These are phyloP conservation scores for Saccharomycopsis crataegensis DNA, from an alignment of 1,139 yeast genomes.

Conservation along the genomic window DNA sequence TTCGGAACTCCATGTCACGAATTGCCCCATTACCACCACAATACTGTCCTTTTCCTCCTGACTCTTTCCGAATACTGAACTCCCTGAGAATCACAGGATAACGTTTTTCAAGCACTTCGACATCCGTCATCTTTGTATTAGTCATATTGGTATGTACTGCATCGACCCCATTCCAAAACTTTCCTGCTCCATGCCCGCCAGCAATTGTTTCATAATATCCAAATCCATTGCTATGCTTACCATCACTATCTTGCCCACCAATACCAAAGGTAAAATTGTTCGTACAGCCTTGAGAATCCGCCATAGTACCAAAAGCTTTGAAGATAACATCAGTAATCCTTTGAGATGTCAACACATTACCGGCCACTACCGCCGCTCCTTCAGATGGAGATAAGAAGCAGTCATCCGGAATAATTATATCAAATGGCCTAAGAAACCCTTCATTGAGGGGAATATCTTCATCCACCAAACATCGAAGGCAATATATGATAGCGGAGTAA, in stretches of 20 bases:
- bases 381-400: slow-evolving; percentile 62
- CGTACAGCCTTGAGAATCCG: slow-evolving; percentile 71
- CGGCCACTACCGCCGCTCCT: slow-evolving; percentile 85
- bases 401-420: slow-evolving; percentile 58
- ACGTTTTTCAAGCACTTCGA: slow-evolving; percentile 58
- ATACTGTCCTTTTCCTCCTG: slow-evolving; percentile 53
- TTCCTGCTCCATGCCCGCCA: slow-evolving; percentile 66
- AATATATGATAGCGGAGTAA: slow-evolving; percentile 74
- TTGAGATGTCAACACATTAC: slow-evolving; percentile 63
- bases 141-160: slow-evolving; percentile 71
- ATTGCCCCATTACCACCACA: slow-evolving; percentile 58
- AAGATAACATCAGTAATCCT: slow-evolving; percentile 73
- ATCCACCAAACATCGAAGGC: slow-evolving; percentile 64
- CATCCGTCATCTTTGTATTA: slow-evolving; percentile 63
- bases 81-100: slow-evolving; percentile 56
- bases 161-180: slow-evolving; percentile 52
- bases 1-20: slow-evolving; percentile 53
- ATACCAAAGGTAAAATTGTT: slow-evolving; percentile 65
- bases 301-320: slow-evolving; percentile 70
- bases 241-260: slow-evolving; percentile 26
- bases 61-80: slow-evolving; percentile 43
- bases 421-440: slow-evolving; percentile 71
- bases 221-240: slow-evolving; percentile 42
- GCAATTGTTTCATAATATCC: slow-evolving; percentile 71
- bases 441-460: slow-evolving; percentile 79